These are phyloP conservation scores for Orbilia oligospora DNA, from an alignment of 2,329 filamentous ascomycete species.

Conservation along the genomic window DNA sequence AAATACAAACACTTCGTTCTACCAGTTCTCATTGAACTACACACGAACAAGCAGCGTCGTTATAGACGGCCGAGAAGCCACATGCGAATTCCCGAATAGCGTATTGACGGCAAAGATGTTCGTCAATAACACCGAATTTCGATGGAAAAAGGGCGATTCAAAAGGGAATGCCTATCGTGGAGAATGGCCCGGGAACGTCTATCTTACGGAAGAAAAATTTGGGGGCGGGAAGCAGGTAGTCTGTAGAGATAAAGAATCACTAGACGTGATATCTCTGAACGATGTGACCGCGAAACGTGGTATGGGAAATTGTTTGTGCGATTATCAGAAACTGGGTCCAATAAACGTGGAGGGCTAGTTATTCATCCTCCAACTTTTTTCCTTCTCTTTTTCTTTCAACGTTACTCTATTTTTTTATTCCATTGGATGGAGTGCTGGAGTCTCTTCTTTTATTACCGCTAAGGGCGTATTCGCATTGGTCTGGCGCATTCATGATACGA, in stretches of 20 bases:
- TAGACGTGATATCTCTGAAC: constrained; percentile 37
- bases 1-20: constrained; percentile 36
- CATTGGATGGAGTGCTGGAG: constrained; percentile 22
- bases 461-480: constrained; percentile 23
- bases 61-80: constrained; percentile 25
- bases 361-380: neutral
- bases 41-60: constrained; percentile 29
- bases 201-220: constrained; percentile 40
- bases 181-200: constrained; percentile 45
- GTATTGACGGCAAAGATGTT: constrained; percentile 46
- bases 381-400: neutral
- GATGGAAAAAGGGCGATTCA: constrained; percentile 35
- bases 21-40: constrained; percentile 53
- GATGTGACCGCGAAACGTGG: constrained; percentile 16
- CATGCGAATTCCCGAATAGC: constrained; percentile 52
- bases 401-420: neutral
- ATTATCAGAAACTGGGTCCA: constrained; percentile 38
- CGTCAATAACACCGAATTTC: constrained; percentile 36
- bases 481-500: constrained; percentile 13
- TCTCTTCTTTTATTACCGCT: constrained; percentile 2
- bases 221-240: constrained; percentile 48
- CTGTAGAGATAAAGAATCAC: constrained; percentile 42
- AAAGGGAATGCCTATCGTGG: constrained; percentile 32
- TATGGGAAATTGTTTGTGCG: constrained; percentile 46
- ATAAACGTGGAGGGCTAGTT: neutral